These are phyloP conservation scores for Euphrasia confusa DNA, from an alignment of 257 asterid genomes.

Conservation along the genomic window DNA sequence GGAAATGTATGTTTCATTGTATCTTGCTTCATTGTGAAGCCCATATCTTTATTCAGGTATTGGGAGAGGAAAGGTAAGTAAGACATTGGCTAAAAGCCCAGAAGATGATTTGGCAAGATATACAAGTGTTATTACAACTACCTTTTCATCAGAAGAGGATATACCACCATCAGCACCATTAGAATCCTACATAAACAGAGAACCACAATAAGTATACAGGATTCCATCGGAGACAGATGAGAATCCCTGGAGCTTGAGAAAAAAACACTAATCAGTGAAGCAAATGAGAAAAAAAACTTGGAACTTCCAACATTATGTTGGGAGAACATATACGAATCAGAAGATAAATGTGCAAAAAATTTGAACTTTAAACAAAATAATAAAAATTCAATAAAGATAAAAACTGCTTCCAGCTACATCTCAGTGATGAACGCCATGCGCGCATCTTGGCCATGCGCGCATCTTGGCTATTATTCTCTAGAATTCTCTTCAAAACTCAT, in stretches of 20 bases:
- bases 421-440: background rate
- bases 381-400: slow-evolving; percentile 2
- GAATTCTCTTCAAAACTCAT: background rate
- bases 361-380: slow-evolving; percentile 9
- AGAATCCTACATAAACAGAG: slow-evolving; percentile 33
- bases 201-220: slow-evolving; percentile 9
- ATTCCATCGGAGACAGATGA: slow-evolving; percentile 10
- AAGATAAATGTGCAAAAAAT: slow-evolving; percentile 3
- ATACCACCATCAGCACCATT: slow-evolving; percentile 39
- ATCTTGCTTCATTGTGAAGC: background rate
- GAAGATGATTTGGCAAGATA: background rate
- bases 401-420: slow-evolving; percentile 8
- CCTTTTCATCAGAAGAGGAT: slow-evolving; percentile 44
- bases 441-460: background rate
- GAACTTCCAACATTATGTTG: slow-evolving; percentile 3
- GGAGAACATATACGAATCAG: background rate
- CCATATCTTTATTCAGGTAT: slow-evolving; percentile 11
- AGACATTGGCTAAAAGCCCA: background rate
- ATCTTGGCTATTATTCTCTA: background rate
- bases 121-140: slow-evolving; percentile 3
- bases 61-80: background rate
- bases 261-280: background rate
- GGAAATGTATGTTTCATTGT: background rate
- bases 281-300: slow-evolving; percentile 10
- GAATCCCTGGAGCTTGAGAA: slow-evolving; percentile 3